Evolutionary conservation across 495 filamentous ascomycete species (phyloP), one percentile per base, ranked within the genome.

Genomic region (Pseudomonodictys pantanalensis): DNA sequence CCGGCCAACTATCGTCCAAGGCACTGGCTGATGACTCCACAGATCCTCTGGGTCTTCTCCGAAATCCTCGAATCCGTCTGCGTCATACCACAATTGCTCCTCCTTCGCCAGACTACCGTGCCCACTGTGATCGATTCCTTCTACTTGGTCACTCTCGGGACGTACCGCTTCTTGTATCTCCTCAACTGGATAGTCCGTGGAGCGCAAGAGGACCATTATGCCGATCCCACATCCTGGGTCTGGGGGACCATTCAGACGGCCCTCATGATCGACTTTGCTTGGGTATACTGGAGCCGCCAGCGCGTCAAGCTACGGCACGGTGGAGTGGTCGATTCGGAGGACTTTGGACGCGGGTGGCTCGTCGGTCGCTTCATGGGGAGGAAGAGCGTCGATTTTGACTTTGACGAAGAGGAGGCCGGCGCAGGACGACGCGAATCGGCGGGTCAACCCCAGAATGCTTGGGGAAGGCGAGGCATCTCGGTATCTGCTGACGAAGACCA

Each of bases 101-200:
- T 97, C 23, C 84, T 97, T 23, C 88, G 93, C 43, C 91, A 97
- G 69, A 97, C 93, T 20, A 90, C 85, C 29, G 91, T 97, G 2
- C 95, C 93, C 2, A 97, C 95, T 10, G 93, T 96, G 33, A 92
- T 98, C 73, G 90, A 95, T 68, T 93, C 89, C 7, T 96, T 88
- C 75, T 98, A 98, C 72, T 86, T 97, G 42, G 75, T 92, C 26
- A 83, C 90, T 5, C 80, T 97, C 1, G 95, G 95, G 28, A 85
- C 87, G 11, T 98, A 97, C 78, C 88, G 93, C 52, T 87, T 77
- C 33, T 80, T 97, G 50, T 97, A 97, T 76, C 86, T 96, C 58
- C 73, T 95, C 43, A 97, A 96, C 70, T 97, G 93, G 93, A 85
- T 97, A 60, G 71, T 82, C 18, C 85, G 88, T 2, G 79, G 78